Evolutionary conservation across 495 filamentous ascomycete genomes (phyloP), one percentile per base, ranked within the genome.

Genomic region (Neurospora africana): DNA sequence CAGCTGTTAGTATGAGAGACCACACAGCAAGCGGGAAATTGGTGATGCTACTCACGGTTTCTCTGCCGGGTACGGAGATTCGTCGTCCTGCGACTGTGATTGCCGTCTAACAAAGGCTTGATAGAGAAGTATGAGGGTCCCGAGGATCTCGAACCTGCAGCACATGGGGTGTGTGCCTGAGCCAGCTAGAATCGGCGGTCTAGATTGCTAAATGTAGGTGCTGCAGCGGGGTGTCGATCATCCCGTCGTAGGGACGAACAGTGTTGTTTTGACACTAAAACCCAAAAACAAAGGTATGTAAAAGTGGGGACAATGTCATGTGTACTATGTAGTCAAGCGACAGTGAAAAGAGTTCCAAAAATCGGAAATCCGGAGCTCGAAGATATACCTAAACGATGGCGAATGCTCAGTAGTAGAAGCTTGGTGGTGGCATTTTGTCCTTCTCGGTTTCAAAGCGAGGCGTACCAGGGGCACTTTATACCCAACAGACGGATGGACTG

Each of bases 121-220:
- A 72, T 80, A 71, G 69, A 84, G 73, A 61, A 86, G 81, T 47
- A 86, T 80, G 9, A 85, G 75, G 67, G 81, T 84, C 58, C 84
- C 84, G 44, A 86, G 76, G 68, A 83, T 79, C 74, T 86, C 84
- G 74, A 83, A 84, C 7, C 84, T 84, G 78, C 84, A 86, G 71
- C 79, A 81, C 79, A 81, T 81, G 44, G 69, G 70, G 47, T 19
- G 15, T 19, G 15, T 30, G 53, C 23, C 13, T 61, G 53, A 30
- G 53, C 53, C 23, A 61, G 27, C 23, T 61, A 61, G 27, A 61
- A 33, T 17, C 53, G 53, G 30, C 6, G 9, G 53, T 33, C 23
- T 33, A 65, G 23, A 65, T 27, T 65, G 53, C 53, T 65, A 19
- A 30, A 65, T 7, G 53, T 30, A 19, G 23, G 53, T 33, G 53